phyloP scores from a whole-genome alignment of 129 eudicot species.

The Lonicera japonica region DNA sequence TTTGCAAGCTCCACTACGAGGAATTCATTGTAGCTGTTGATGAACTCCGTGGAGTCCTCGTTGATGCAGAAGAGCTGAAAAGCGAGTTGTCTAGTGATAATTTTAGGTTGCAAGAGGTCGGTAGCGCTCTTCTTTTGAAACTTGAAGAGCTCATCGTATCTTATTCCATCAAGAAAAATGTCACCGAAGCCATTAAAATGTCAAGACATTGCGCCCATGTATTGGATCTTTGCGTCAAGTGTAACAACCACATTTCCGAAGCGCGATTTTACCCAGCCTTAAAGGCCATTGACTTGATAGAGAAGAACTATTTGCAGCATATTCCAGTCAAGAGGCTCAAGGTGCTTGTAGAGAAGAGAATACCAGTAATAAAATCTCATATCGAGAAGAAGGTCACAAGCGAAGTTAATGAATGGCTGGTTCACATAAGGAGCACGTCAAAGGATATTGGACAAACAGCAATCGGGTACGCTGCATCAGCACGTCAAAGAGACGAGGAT shows the following conservation, averaged over 20 bases:
- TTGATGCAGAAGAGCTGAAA: slow-evolving; percentile 91
- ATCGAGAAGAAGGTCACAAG: slow-evolving; percentile 68
- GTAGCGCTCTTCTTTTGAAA: slow-evolving; percentile 54
- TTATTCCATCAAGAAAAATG: slow-evolving; percentile 65
- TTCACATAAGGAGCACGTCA: slow-evolving; percentile 59
- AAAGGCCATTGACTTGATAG: slow-evolving; percentile 81
- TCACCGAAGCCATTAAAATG: slow-evolving; percentile 74
- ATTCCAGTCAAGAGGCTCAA: slow-evolving; percentile 62
- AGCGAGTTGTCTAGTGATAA: slow-evolving; percentile 72
- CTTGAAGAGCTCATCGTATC: slow-evolving; percentile 79
- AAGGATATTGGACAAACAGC: slow-evolving; percentile 93
- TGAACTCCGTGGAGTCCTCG: slow-evolving; percentile 91
- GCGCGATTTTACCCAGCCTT: slow-evolving; percentile 85
- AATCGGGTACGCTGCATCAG: slow-evolving; percentile 64
- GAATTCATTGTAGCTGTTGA: slow-evolving; percentile 92
- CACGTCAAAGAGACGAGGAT: slow-evolving; percentile 89
- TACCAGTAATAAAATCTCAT: slow-evolving; percentile 60
- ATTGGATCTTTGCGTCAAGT: slow-evolving; percentile 81
- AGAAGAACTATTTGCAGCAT: slow-evolving; percentile 52
- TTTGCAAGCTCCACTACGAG: slow-evolving; percentile 87
- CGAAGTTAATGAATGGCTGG: slow-evolving; percentile 87
- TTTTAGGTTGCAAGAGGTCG: slow-evolving; percentile 75
- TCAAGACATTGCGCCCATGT: slow-evolving; percentile 50
- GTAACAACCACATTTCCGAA: slow-evolving; percentile 72
- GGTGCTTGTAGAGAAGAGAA: slow-evolving; percentile 46